phyloP scores from a whole-genome alignment of 2,329 filamentous ascomycete species.

The Chaetomium globosum region DNA sequence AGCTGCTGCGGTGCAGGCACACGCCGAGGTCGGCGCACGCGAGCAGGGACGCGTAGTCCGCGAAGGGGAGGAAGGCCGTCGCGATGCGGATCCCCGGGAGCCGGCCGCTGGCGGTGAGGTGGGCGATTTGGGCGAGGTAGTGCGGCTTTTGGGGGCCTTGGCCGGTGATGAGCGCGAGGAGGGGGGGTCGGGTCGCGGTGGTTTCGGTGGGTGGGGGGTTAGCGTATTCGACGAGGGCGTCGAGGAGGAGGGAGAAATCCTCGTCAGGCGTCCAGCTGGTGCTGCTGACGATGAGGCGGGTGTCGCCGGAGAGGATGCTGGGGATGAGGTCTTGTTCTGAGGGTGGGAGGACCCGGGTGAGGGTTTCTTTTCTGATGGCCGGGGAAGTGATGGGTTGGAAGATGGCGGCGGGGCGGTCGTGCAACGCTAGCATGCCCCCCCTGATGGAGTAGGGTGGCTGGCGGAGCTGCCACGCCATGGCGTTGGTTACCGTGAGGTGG shows the following conservation, averaged over 20 bases:
- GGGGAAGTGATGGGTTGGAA: constrained; percentile 69
- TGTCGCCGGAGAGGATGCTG: constrained; percentile 57
- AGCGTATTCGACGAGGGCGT: constrained; percentile 77
- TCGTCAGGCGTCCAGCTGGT: constrained; percentile 98
- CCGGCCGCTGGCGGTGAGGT: constrained; percentile 62
- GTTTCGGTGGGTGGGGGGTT: constrained; percentile 47
- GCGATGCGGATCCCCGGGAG: constrained; percentile 71
- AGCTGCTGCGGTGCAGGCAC: constrained; percentile 89
- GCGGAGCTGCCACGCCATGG: constrained; percentile 76
- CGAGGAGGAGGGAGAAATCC: constrained; percentile 85
- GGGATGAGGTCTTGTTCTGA: constrained; percentile 53
- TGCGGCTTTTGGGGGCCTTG: constrained; percentile 82
- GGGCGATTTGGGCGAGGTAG: constrained; percentile 69
- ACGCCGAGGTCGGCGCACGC: constrained; percentile 86
- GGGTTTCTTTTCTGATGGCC: constrained; percentile 58
- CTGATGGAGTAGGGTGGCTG: constrained; percentile 64
- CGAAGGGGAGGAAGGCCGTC: constrained; percentile 82
- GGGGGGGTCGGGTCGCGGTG: constrained; percentile 52
- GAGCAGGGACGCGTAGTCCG: constrained; percentile 82
- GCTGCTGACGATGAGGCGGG: constrained; percentile 82
- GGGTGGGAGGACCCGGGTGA: constrained; percentile 65
- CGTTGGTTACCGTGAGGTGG: constrained; percentile 86
- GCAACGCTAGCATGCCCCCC: constrained; percentile 69
- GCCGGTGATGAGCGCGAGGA: constrained; percentile 92
- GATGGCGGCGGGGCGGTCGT: constrained; percentile 81